A percentile compares a stretch with the other conserved stretches of the same genome.
phyloP scores from a whole-genome alignment of 129 eudicot genomes.

The Lactuca sativa region DNA sequence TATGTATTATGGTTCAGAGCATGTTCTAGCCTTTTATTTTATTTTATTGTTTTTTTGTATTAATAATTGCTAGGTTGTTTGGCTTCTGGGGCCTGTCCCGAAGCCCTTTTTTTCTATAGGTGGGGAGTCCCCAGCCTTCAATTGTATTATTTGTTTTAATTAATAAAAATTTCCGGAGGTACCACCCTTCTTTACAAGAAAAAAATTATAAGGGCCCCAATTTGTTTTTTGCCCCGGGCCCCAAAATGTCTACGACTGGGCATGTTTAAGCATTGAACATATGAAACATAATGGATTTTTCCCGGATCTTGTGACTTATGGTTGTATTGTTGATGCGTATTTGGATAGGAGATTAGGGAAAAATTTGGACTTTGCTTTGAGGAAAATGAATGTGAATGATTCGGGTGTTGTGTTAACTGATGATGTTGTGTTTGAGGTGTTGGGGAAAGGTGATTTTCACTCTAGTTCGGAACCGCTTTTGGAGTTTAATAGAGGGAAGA shows the following conservation, averaged over 20 bases:
- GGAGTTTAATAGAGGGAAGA: constrained; percentile 51
- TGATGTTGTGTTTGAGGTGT: constrained; percentile 66
- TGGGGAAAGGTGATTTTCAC: constrained; percentile 95
- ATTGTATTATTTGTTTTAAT: too few species aligned
- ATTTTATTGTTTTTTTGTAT: too few species aligned
- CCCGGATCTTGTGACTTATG: constrained; percentile 94
- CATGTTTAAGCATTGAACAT: constrained; percentile 76
- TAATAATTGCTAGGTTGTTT: too few species aligned
- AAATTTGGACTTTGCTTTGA: constrained; percentile 71
- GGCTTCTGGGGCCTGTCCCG: too few species aligned
- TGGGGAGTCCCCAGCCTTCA: too few species aligned
- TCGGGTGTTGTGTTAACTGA: constrained; percentile 52
- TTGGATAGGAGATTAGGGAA: constrained; percentile 71
- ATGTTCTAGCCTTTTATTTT: too few species aligned
- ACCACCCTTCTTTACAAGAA: too few species aligned
- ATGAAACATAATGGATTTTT: constrained; percentile 63
- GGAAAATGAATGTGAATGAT: constrained; percentile 55
- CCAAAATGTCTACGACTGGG: too few species aligned
- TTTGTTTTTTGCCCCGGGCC: constrained; percentile 46
- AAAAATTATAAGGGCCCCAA: too few species aligned
- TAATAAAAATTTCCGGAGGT: too few species aligned
- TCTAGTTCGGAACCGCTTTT: constrained; percentile 56
- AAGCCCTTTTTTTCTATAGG: too few species aligned
- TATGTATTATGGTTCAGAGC: too few species aligned
- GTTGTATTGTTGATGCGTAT: constrained; percentile 90